Base-by-base conservation (phyloP, 768 basidiomycete species). In the Pisolithus microcarpus region DNA sequence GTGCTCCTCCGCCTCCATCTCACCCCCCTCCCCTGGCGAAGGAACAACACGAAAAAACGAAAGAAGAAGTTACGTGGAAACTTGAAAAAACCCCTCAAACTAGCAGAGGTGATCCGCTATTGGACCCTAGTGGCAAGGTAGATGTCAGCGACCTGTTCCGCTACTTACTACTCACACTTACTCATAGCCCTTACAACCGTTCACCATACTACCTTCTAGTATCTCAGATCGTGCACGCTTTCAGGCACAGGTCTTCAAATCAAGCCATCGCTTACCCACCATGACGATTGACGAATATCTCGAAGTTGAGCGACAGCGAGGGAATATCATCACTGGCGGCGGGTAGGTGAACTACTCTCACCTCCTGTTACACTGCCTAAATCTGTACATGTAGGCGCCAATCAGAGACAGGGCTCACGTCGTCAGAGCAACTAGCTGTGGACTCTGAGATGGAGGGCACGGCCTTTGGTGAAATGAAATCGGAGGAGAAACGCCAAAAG, bases 241-340 rank as follows among this genome's bases (percentile, higher is more conserved):
- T 6, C 84, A 85, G 62, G 69, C 78, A 2, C 81, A 88, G 60
- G 93, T 98, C 4, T 98, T 97, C 69, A 79, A 84, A 15, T 80
- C 90, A 13, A 80, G 79, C 10, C 82, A 96, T 61, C 80, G 85
- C 39, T 71, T 98, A 30, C 96, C 96, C 5, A 93, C 91, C 0
- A 97, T 99, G 96, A 79, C 88, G 1, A 80, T 98, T 51, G 95
- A 98, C 59, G 89, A 98, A 67, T 97, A 94, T 62, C 76, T 99
- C 30, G 81, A 88, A 62, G 81, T 91, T 50, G 95, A 99, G 62
- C 73, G 74, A 44, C 75, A 82, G 61, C 72, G 87, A 50, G 95
- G 95, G 0, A 93, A 91, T 48, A 82, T 98, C 58, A 80, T 96
- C 50, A 77, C 85, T 8, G 87, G 87, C 30, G 88, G 91, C 72